Evolutionary conservation across 768 basidiomycete species (phyloP).

Genomic region (Suillus luteus): DNA sequence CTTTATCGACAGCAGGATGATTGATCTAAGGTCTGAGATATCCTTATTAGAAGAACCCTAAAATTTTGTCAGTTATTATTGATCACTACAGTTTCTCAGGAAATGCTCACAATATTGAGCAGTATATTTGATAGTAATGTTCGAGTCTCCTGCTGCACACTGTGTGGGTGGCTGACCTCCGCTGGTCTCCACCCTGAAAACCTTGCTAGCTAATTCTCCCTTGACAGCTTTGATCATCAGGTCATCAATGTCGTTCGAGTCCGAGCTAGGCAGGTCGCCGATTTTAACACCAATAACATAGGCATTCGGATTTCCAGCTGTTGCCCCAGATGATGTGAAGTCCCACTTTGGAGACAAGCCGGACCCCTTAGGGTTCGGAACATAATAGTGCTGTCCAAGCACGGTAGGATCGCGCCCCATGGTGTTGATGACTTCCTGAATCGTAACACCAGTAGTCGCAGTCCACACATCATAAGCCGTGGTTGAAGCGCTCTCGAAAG

Average conservation of each 20-base stretch:
- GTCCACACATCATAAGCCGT: constrained; percentile 36
- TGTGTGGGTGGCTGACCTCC: constrained; percentile 57
- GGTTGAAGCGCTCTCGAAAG: constrained; percentile 35
- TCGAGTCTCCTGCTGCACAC: constrained; percentile 43
- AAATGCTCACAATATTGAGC: constrained; percentile 51
- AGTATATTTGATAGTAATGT: constrained; percentile 51
- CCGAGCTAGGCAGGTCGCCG: constrained; percentile 44
- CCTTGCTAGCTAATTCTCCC: constrained; percentile 49
- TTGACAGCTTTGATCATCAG: constrained; percentile 47
- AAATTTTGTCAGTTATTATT: not conserved
- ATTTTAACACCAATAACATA: constrained; percentile 49
- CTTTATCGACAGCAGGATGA: not conserved
- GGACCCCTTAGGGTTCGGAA: constrained; percentile 44
- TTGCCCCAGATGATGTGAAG: constrained; percentile 45
- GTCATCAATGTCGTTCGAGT: constrained; percentile 55
- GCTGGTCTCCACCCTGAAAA: constrained; percentile 55
- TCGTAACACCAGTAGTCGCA: constrained; percentile 20
- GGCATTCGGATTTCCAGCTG: constrained; percentile 43
- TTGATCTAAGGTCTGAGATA: not conserved
- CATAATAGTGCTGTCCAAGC: constrained; percentile 60
- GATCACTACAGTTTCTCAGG: not conserved
- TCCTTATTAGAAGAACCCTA: not conserved
- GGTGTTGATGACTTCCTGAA: constrained; percentile 18
- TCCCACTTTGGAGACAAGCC: constrained; percentile 57
- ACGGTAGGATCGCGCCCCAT: constrained; percentile 23